Percentiles rank a stretch among this genome's conserved stretches.
These are phyloP conservation scores for Torulaspora pretoriensis DNA, from an alignment of 1,139 yeast genomes.

Conservation along the genomic window DNA sequence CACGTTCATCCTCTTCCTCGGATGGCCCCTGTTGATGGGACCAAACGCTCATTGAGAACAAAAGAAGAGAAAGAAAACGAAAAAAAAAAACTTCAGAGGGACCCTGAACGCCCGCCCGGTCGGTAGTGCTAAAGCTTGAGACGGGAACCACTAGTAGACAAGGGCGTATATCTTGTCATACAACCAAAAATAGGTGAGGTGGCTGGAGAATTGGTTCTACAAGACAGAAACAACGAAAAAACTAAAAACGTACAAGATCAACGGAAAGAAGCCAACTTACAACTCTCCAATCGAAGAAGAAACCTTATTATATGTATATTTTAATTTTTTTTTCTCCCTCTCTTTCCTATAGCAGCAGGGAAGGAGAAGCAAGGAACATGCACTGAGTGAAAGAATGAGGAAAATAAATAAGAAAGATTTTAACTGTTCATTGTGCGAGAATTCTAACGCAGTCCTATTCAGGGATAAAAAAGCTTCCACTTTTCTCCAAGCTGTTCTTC, in stretches of 20 bases:
- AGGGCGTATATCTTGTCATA: background rate
- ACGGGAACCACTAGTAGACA: background rate
- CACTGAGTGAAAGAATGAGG: background rate
- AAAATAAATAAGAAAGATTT: background rate
- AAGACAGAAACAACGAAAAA: no score
- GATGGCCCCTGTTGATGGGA: slow-evolving; percentile 1
- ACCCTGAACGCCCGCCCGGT: background rate
- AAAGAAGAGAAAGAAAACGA: background rate
- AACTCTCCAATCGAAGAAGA: no score
- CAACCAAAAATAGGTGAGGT: background rate
- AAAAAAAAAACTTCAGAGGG: background rate
- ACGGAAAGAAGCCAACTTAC: no score
- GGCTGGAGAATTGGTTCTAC: no score
- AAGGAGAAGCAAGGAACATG: background rate
- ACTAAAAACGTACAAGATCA: no score
- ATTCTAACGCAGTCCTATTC: background rate
- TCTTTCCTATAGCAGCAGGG: background rate
- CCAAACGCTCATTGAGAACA: background rate
- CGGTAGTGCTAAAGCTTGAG: background rate
- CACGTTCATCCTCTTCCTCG: slow-evolving; percentile 4
- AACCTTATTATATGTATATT: background rate
- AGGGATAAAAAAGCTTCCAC: background rate
- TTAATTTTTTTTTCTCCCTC: background rate
- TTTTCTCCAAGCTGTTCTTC: background rate
- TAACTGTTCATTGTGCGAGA: background rate